Evolutionary conservation across 2,329 filamentous ascomycete genomes (phyloP), one percentile per base, ranked within the genome.

Genomic region (Neoarthrinium moseri): DNA sequence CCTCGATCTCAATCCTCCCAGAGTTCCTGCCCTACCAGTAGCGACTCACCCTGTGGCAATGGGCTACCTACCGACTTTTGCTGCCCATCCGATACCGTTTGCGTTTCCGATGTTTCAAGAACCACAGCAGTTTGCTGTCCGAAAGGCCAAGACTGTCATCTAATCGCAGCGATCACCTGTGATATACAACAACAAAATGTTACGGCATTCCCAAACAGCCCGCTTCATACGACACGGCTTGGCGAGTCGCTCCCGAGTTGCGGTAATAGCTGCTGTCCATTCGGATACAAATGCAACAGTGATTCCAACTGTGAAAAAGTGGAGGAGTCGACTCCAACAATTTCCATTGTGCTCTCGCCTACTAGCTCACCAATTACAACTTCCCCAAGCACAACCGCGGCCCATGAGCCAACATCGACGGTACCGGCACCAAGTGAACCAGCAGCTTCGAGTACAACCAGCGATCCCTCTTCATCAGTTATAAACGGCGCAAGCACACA

Each of bases 51-150:
- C 11, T 56, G 54, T 33, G 51, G 52, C 13, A 21, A 42, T 12
- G 42, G 37, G 20, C 45, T 55, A 10, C 52, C 54, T 11, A 32
- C 18, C 30, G 39, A 47, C 46, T 55, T 56, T 29, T 56, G 51
- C 43, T 56, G 54, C 40, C n/a, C 35, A 2, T 12, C 46, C 3
- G 20, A 20, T 12, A 43, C 13, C 27, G 22, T 21, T 0, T 56
- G 54, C 27, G 6, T 55, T 12, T 32, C 42, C 4, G 27, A 48
- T 10, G 40, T 43, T 10, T 23, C 45, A 41, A 51, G 51, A 21
- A 55, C 52, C 1, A 55, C 52, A 5, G 48, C 47, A n/a, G 17
- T 55, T 15, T 57, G 55, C 41, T 57, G 55, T 33, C 49, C 51
- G 2, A 3, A 18, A 1, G 49, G 51, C 20, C 2, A 7, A 2